These are phyloP conservation scores for Apodospora peruviana DNA, from an alignment of 495 filamentous ascomycete genomes.

Conservation along the genomic window DNA sequence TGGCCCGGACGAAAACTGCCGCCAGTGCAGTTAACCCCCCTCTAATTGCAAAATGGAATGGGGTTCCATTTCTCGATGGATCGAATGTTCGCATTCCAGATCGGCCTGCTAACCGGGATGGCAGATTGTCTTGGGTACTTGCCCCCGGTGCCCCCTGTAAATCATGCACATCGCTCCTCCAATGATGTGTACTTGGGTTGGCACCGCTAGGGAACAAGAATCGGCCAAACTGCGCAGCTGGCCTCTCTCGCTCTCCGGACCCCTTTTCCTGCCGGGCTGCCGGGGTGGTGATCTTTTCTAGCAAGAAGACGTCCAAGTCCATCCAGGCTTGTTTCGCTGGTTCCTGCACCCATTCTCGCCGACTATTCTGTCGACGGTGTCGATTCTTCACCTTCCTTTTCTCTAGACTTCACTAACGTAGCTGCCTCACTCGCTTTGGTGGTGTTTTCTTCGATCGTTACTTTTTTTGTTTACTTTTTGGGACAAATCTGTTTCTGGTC, in stretches of 20 bases:
- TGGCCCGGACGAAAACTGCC: too few relatives aligned
- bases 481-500: too few relatives aligned
- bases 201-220: background rate
- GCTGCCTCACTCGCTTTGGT: slow-evolving; percentile 48
- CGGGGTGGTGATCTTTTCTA: slow-evolving; percentile 5
- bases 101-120: slow-evolving; percentile 12
- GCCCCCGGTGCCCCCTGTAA: slow-evolving; percentile 12
- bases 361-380: slow-evolving; percentile 8
- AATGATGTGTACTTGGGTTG: slow-evolving; percentile 4
- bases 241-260: background rate
- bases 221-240: background rate
- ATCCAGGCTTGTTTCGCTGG: slow-evolving; percentile 1
- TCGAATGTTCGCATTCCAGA: slow-evolving; percentile 17
- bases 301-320: background rate
- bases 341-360: slow-evolving; percentile 6
- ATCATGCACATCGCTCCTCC: slow-evolving; percentile 21
- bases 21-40: too few relatives aligned
- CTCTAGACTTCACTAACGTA: slow-evolving; percentile 17
- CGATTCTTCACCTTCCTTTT: slow-evolving; percentile 3
- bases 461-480: background rate
- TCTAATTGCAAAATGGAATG: too few relatives aligned
- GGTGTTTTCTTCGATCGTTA: slow-evolving; percentile 21
- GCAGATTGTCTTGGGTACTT: slow-evolving; percentile 9
- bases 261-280: background rate
- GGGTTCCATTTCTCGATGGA: too few relatives aligned